A percentile compares a stretch with the other conserved stretches of the same genome.
Conservation (phyloP, 768 basidiomycete species). For the Russula olivacea region DNA sequence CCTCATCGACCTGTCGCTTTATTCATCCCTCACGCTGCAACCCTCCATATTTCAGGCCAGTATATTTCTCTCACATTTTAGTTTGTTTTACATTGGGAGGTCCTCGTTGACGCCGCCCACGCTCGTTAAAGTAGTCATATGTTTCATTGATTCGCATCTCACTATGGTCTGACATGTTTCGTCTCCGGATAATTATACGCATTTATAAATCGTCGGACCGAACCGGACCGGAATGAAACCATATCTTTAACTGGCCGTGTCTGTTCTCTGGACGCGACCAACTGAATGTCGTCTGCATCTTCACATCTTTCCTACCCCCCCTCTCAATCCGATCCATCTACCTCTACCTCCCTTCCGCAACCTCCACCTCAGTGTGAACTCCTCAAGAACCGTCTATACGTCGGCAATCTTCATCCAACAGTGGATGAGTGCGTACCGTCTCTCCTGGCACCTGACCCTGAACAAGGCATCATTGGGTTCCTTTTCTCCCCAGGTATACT, state of each 20-base stretch:
- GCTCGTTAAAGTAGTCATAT: slow-evolving; percentile 18
- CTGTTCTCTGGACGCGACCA: not conserved
- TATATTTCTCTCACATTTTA: slow-evolving; percentile 14
- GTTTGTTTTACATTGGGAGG: slow-evolving; percentile 18
- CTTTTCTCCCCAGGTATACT: slow-evolving; percentile 53
- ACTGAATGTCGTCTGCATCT: slow-evolving; percentile 5
- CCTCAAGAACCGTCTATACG: slow-evolving; percentile 73
- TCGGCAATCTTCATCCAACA: slow-evolving; percentile 82
- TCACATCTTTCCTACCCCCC: slow-evolving; percentile 30
- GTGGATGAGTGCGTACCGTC: slow-evolving; percentile 69
- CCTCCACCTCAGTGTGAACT: slow-evolving; percentile 28
- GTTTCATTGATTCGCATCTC: slow-evolving; percentile 17
- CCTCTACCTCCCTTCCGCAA: slow-evolving; percentile 21
- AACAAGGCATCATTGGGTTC: not conserved
- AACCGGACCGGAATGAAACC: not conserved
- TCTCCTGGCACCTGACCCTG: not conserved
- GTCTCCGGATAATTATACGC: not conserved
- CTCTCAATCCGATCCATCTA: slow-evolving; percentile 12
- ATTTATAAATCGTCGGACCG: not conserved
- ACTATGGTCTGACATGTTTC: slow-evolving; percentile 18
- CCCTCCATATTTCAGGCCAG: slow-evolving; percentile 16
- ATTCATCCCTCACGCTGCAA: slow-evolving; percentile 18
- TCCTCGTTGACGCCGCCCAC: slow-evolving; percentile 12
- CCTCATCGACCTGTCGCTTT: slow-evolving; percentile 23
- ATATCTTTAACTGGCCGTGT: not conserved